phyloP scores from a whole-genome alignment of 2,329 filamentous ascomycete species.

The Aspergillus ochraceus region DNA sequence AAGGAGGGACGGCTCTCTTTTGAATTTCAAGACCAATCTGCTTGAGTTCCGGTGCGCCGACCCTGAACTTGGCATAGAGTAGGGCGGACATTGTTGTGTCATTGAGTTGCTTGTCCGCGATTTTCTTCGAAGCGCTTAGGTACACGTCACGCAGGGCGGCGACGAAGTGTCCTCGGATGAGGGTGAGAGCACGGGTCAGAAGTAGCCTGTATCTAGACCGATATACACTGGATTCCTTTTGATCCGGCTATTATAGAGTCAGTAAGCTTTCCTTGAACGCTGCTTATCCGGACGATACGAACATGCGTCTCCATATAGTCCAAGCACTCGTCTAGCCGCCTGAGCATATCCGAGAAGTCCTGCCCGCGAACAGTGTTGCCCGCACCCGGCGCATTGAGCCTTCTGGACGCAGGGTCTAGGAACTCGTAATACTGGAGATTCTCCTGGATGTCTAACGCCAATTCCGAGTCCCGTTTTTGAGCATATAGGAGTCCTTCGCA shows the following conservation, averaged over 20 bases:
- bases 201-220: slow-evolving; percentile 83
- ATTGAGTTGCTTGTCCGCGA: slow-evolving; percentile 66
- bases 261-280: slow-evolving; percentile 1
- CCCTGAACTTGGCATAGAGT: slow-evolving; percentile 69
- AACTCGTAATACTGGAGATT: slow-evolving; percentile 96
- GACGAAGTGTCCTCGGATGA: slow-evolving; percentile 67
- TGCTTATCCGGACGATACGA: slow-evolving; percentile 30
- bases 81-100: slow-evolving; percentile 71
- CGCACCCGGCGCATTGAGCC: slow-evolving; percentile 88
- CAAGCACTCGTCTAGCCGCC: slow-evolving; percentile 84
- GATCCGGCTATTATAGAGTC: slow-evolving; percentile 60
- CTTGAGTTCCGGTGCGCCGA: slow-evolving; percentile 66
- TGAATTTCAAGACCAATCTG: slow-evolving; percentile 67
- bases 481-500: slow-evolving; percentile 85
- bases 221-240: slow-evolving; percentile 85
- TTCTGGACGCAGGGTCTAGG: slow-evolving; percentile 83
- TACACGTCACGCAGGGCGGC: slow-evolving; percentile 62
- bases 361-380: slow-evolving; percentile 79
- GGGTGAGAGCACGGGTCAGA: slow-evolving; percentile 66
- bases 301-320: slow-evolving; percentile 89
- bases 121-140: slow-evolving; percentile 62
- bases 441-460: slow-evolving; percentile 81
- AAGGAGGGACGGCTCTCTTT: slow-evolving; percentile 61
- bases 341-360: slow-evolving; percentile 84
- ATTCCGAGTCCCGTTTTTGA: slow-evolving; percentile 72